A percentile compares a stretch with the other conserved stretches of the same genome.
These are phyloP conservation scores for Coemansia reversa DNA, from an alignment of 192 early-diverging fungal genomes.

Conservation along the genomic window DNA sequence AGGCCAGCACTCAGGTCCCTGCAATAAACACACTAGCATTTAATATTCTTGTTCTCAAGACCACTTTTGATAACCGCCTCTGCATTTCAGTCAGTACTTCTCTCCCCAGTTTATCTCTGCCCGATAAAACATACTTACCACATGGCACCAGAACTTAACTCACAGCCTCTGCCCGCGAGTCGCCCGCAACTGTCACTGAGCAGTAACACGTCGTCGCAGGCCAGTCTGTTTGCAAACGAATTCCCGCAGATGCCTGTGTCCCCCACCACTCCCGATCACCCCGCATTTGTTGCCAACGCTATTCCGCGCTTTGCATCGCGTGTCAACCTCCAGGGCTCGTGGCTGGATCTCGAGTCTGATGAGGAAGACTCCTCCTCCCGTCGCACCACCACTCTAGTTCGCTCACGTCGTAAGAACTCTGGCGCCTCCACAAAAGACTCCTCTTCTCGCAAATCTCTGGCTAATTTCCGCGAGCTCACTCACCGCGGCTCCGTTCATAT, in stretches of 20 bases:
- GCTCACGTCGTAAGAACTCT: conserved; percentile 20
- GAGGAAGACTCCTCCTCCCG: conserved; percentile 9
- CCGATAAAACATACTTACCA: too few relatives aligned
- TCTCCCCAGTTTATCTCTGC: too few relatives aligned
- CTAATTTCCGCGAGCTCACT: conserved; percentile 17
- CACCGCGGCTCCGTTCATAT: conserved; percentile 15
- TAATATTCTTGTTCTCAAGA: too few relatives aligned
- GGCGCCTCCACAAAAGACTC: conserved; percentile 8
- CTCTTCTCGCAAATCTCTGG: conserved; percentile 5
- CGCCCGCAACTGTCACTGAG: neutral
- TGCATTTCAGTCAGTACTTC: too few relatives aligned
- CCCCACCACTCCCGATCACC: conserved; percentile 1
- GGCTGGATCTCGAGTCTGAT: conserved; percentile 33
- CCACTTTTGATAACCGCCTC: too few relatives aligned
- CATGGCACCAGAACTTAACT: neutral
- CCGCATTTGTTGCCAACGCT: neutral
- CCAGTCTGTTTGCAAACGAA: neutral
- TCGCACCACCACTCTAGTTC: conserved; percentile 1
- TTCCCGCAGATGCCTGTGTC: conserved; percentile 15
- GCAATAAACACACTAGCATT: too few relatives aligned
- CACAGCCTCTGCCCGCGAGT: neutral
- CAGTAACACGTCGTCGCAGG: conserved; percentile 1
- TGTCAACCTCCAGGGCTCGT: conserved; percentile 30
- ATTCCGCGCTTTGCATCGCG: conserved; percentile 7
- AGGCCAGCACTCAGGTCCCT: too few relatives aligned